Percentiles rank a stretch among this genome's conserved stretches.
phyloP scores from a whole-genome alignment of 805 yeast genomes.

The Crinitomyces ghanaensis region DNA sequence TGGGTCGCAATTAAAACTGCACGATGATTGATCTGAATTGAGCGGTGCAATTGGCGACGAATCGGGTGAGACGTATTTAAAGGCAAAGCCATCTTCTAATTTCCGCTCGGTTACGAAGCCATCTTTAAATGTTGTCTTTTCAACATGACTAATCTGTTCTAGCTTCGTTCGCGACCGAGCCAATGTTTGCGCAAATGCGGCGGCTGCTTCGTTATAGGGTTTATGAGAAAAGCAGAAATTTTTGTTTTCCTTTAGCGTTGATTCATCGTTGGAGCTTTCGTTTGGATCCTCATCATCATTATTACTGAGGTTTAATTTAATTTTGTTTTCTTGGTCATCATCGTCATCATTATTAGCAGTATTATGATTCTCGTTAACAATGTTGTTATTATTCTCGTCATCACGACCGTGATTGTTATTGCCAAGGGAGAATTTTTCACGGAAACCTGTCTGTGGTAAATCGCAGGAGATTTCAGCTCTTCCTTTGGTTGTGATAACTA shows the following conservation, averaged over 20 bases:
- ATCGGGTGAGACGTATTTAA: constrained; percentile 3
- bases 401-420: constrained; percentile 7
- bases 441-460: neutral
- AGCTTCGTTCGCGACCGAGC: constrained; percentile 12
- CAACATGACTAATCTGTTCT: neutral
- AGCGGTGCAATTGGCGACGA: constrained; percentile 3
- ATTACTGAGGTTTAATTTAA: no score
- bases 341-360: neutral
- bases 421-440: constrained; percentile 2
- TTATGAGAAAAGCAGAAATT: constrained; percentile 4
- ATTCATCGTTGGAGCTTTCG: constrained; percentile 13
- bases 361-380: neutral
- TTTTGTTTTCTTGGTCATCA: no score
- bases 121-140: neutral
- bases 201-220: constrained; percentile 14
- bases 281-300: neutral
- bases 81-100: constrained; percentile 1
- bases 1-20: constrained; percentile 4
- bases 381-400: constrained; percentile 3
- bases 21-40: constrained; percentile 1
- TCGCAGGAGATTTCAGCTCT: neutral
- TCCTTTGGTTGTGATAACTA: neutral
- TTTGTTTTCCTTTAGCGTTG: constrained; percentile 8
- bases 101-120: constrained; percentile 1
- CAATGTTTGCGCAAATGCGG: constrained; percentile 17